Evolutionary conservation across 306 rosid species (phyloP).

Genomic region (Prunus mongolica): DNA sequence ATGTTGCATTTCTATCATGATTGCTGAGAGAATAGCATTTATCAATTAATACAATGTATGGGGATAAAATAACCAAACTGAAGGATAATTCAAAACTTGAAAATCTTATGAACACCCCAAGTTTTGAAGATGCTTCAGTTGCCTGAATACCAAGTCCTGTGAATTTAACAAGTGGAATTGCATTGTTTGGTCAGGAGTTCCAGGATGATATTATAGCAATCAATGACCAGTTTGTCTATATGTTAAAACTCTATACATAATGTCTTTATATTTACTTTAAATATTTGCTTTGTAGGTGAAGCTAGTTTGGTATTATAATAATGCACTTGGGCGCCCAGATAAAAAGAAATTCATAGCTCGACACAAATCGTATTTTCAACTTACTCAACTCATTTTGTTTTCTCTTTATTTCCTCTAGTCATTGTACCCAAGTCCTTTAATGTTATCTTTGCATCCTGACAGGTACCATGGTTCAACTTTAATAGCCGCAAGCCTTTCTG

Average conservation of each 20-base stretch:
- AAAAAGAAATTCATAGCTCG: conserved; percentile 96
- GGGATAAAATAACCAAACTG: not conserved
- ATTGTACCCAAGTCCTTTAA: conserved; percentile 17
- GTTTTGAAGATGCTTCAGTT: not conserved
- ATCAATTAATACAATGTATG: not conserved
- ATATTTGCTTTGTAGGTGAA: conserved; percentile 66
- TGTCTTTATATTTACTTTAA: conserved; percentile 3
- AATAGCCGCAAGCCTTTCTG: conserved; percentile 90
- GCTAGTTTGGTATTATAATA: conserved; percentile 94
- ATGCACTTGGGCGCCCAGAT: conserved; percentile 88
- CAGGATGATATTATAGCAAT: conserved; percentile 8
- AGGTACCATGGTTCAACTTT: conserved; percentile 97
- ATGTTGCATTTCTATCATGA: not conserved
- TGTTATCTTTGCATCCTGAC: conserved; percentile 21
- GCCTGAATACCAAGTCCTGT: not conserved
- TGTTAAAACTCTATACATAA: not conserved
- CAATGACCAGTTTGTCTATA: not conserved
- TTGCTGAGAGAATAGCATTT: not conserved
- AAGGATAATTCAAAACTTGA: not conserved
- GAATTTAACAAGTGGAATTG: not conserved
- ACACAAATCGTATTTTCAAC: conserved; percentile 58
- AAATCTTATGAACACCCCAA: not conserved
- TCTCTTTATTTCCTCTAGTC: conserved; percentile 19
- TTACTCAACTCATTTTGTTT: conserved; percentile 26
- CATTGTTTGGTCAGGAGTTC: not conserved